Percentiles rank a stretch among this genome's conserved stretches.
phyloP scores from a whole-genome alignment of 2,329 filamentous ascomycete genomes.

The Volutella citrinella region DNA sequence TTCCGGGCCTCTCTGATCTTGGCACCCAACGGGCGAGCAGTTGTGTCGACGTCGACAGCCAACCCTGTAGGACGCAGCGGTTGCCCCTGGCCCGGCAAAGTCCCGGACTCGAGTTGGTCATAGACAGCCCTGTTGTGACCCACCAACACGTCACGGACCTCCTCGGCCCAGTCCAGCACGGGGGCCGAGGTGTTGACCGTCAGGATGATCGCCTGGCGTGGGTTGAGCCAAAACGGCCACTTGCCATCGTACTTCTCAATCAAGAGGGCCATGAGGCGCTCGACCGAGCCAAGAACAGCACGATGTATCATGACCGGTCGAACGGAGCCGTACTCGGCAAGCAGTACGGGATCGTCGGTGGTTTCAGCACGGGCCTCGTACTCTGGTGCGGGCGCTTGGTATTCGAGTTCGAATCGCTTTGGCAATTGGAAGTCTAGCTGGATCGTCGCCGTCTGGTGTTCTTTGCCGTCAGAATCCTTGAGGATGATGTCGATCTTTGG shows the following conservation, averaged over 20 bases:
- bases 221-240: slow-evolving; percentile 89
- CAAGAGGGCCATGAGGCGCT: slow-evolving; percentile 79
- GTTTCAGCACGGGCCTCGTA: slow-evolving; percentile 52
- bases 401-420: slow-evolving; percentile 74
- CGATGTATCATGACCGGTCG: slow-evolving; percentile 79
- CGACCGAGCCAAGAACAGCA: slow-evolving; percentile 79
- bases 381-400: slow-evolving; percentile 66
- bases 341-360: slow-evolving; percentile 44
- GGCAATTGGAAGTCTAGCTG: slow-evolving; percentile 90
- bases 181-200: slow-evolving; percentile 63
- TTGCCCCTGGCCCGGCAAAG: slow-evolving; percentile 34
- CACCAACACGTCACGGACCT: slow-evolving; percentile 47
- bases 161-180: slow-evolving; percentile 48
- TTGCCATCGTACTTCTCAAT: slow-evolving; percentile 79
- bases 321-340: slow-evolving; percentile 56
- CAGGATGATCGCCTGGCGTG: slow-evolving; percentile 71
- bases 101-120: slow-evolving; percentile 31
- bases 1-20: slow-evolving; percentile 71
- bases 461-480: slow-evolving; percentile 75
- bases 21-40: slow-evolving; percentile 57
- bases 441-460: slow-evolving; percentile 85
- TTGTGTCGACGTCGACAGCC: slow-evolving; percentile 68
- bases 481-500: slow-evolving; percentile 89
- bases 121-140: slow-evolving; percentile 38
- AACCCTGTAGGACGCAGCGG: slow-evolving; percentile 58